Conservation (phyloP, 208 protist species). For the Crithidia fasciculata region DNA sequence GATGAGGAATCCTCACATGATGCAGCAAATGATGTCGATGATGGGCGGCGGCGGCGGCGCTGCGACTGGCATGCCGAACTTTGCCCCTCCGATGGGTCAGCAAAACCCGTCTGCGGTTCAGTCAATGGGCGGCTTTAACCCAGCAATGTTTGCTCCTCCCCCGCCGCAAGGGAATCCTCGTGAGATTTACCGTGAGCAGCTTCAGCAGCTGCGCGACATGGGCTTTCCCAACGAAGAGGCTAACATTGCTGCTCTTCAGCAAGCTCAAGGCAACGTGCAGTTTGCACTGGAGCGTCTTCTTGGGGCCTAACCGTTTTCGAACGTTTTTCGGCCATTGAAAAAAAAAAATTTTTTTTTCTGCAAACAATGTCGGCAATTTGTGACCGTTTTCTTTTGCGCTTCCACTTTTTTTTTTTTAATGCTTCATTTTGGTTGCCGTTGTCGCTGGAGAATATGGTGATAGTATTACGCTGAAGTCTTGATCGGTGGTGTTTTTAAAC, state of each 20-base stretch:
- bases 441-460: not conserved
- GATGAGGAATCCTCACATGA: conserved; percentile 62
- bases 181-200: conserved; percentile 84
- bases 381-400: not conserved
- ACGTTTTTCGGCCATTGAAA: not conserved
- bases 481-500: too few relatives aligned
- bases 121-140: conserved; percentile 24
- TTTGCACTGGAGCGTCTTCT: conserved; percentile 92
- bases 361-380: too few relatives aligned
- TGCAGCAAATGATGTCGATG: conserved; percentile 50
- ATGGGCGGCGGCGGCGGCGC: conserved; percentile 13
- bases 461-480: too few relatives aligned
- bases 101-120: not conserved
- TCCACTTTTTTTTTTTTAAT: conserved; percentile 24
- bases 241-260: conserved; percentile 90
- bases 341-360: conserved; percentile 5
- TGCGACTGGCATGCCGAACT: not conserved
- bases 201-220: conserved; percentile 92
- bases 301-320: conserved; percentile 38
- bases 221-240: conserved; percentile 93
- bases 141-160: conserved; percentile 41
- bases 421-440: conserved; percentile 7
- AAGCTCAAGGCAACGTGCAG: conserved; percentile 84
- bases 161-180: conserved; percentile 70
- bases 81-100: conserved; percentile 5